Evolutionary conservation across 2,329 filamentous ascomycete species (phyloP), one percentile per base, ranked within the genome.

Genomic region (Berkeleyomyces basicola): DNA sequence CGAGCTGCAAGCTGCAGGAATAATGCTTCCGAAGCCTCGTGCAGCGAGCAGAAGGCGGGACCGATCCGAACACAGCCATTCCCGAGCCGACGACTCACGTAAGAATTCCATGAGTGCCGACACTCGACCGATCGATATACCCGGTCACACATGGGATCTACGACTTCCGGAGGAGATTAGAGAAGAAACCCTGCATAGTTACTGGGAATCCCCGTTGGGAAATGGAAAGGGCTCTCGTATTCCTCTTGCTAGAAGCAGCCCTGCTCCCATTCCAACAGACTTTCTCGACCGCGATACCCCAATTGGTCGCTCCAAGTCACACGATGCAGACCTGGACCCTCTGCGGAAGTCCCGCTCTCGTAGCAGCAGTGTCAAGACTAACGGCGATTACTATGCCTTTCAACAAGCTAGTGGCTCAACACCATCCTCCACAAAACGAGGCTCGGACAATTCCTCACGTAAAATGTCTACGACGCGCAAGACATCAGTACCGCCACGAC

Each of bases 221-320:
- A 62, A 55, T 37, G 61, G 60, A 11, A 86, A 79, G 74, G 81
- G 77, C 75, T 96, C 92, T 53, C 84, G 89, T 61, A 96, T 99
- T 70, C 93, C 93, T 0, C 79, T 97, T 44, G 84, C 90, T 39
- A 91, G 89, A 68, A 77, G 81, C 11, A 96, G 89, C 70, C 87
- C 88, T 1, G 80, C 83, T 23, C 90, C 90, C 9, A 85, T 95
- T 64, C 82, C 88, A 1, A 72, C 81, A 60, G 82, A 86, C 59
- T 82, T 85, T 66, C 77, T 89, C 55, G 90, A 92, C 67, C 82
- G 90, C 66, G 86, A 90, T 68, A 84, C 82, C 33, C 84, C 83
- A 31, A 76, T 86, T 53, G 75, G 79, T 62, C 82, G 90, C 63
- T 63, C 64, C 36, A 65, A 63, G 36, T 65, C 63, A 3, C 61